Base-by-base conservation (phyloP, 2,329 filamentous ascomycete species). In the Aureobasidium sp. region DNA sequence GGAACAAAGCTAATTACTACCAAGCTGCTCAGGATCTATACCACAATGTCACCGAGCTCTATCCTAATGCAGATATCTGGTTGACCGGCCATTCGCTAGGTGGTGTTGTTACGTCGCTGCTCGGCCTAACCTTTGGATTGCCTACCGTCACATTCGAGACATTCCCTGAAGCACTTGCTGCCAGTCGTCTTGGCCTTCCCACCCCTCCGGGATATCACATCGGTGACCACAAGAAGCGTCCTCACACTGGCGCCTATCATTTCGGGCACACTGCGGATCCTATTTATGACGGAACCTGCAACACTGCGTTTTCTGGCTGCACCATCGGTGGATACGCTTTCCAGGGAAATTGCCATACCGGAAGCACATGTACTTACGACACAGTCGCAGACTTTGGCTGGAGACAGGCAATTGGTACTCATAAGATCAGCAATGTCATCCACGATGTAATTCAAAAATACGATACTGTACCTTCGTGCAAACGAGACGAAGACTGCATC, bases 201-300 rank as follows among this genome's bases (percentile, higher is more conserved):
- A 82, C 86, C 0, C 93, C 94, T 13, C 93, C 93, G 0, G 90
- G 89, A 29, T 81, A 87, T 49, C 82, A 92, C 68, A 82, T 90
- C 29, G 79, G 82, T 45, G 80, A 83, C 36, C 87, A 90, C 34
- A 90, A 95, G 69, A 81, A 83, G 41, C 81, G 90, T 45, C 76
- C 84, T 62, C 82, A 85, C 68, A 95, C 91, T 0, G 92, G 90
- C 13, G 81, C 89, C 0, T 95, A 86, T 70, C 94, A 99, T 73
- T 93, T 97, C 72, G 94, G 94, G 4, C 92, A 97, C 70, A 97
- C 91, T 0, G 94, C 94, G 0, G 94, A 99, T 73, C 94, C 94
- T 0, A 86, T 99, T 37, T 99, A 88, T 70, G 92, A 97, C 77
- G 94, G 94, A 36, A 90, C 87, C 0, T 97, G 94, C 76, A 97